Percentiles rank a stretch among this genome's conserved stretches.
Conservation (phyloP, 129 eudicot genomes). For the Pittosporum tobira region DNA sequence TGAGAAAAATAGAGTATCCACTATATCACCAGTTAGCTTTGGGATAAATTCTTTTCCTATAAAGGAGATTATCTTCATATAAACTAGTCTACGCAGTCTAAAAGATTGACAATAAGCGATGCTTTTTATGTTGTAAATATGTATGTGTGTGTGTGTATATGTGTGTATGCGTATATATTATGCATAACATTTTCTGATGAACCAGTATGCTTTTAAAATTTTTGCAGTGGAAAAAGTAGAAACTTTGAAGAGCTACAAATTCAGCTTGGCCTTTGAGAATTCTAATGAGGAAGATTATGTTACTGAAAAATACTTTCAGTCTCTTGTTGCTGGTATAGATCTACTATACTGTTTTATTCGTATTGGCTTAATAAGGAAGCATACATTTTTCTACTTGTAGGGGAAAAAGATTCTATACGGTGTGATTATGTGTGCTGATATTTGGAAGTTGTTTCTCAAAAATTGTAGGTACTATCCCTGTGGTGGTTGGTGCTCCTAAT, state of each 20-base stretch:
- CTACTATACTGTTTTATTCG: conserved; percentile 1
- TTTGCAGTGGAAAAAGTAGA: conserved; percentile 80
- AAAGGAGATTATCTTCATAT: too few species aligned
- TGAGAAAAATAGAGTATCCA: too few species aligned
- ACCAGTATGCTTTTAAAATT: neutral
- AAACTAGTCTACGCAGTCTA: too few species aligned
- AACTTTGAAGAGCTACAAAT: conserved; percentile 70
- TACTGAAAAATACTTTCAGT: conserved; percentile 90
- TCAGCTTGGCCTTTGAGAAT: conserved; percentile 95
- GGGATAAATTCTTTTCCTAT: too few species aligned
- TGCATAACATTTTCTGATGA: neutral
- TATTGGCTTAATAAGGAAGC: neutral
- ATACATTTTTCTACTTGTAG: neutral
- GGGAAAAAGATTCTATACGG: neutral
- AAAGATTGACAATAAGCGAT: too few species aligned
- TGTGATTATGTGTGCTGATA: conserved; percentile 3
- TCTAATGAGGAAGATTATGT: conserved; percentile 97
- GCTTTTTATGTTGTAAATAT: too few species aligned
- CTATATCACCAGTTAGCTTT: too few species aligned
- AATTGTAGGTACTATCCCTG: conserved; percentile 70
- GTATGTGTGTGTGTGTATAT: too few species aligned
- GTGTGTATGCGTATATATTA: neutral
- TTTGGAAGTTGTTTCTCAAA: conserved; percentile 6
- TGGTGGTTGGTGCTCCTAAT: conserved; percentile 94
- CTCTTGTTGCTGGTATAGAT: conserved; percentile 86